Base-by-base conservation (phyloP, 768 basidiomycete species). In the Psilocybe tampanensis region DNA sequence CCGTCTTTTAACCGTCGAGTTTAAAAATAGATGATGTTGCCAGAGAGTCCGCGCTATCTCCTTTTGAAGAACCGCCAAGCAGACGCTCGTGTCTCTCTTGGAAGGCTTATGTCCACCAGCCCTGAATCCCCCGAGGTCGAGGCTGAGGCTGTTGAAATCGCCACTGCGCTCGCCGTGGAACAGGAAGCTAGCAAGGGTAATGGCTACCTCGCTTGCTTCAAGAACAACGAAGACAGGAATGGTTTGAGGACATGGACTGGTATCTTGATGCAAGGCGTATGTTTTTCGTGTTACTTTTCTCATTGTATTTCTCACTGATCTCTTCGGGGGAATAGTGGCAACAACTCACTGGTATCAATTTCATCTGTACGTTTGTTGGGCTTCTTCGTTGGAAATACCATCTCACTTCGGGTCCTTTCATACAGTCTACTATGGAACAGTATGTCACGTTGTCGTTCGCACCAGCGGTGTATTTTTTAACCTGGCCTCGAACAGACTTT, bases 341-440 rank as follows among this genome's bases (percentile, higher is more conserved):
- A 74, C 90, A 91, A 74, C 81, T 90, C 66, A 92, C 90, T 18
- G 89, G 88, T 55, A 85, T 89, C 77, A 89, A 89, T 80, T 76
- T 76, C 63, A 74, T 76, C 57, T 72, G 68, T 68, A 54, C 41
- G 65, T 64, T 19, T 15, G 2, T 56, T 11, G 18, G 8, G 21
- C 8, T n/a, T 32, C 4, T 33, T 21, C 36, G 18, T 11, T 17
- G 17, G 8, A 11, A 18, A 24, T 41, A 34, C 42, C 24, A 7
- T 52, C 66, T 73, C 47, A 22, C n/a, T 44, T 26, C 21, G 8
- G 2, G n/a, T 45, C 18, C 23, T 32, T 7, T 29, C 29, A 2
- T 19, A 11, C 12, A 64, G 63, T 67, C 53, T 67, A 67, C 54
- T 67, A 67, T 45, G 66, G 66, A 34, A 67, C 66, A 9, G 59